These are phyloP conservation scores for Botrytis sinoallii DNA, from an alignment of 2,329 filamentous ascomycete species.

Conservation along the genomic window DNA sequence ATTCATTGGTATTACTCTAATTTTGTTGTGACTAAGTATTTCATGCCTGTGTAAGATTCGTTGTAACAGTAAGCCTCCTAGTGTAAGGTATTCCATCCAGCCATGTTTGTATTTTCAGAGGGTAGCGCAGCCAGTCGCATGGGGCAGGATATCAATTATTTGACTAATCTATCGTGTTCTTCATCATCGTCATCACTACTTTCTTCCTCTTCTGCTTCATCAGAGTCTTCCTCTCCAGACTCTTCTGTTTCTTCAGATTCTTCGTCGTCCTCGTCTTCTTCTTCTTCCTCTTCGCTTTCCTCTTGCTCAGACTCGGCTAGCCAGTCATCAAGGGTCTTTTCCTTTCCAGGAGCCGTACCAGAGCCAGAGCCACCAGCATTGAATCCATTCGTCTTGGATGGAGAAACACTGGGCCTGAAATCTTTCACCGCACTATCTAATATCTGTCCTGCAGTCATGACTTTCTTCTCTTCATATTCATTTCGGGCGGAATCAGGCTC, in stretches of 20 bases:
- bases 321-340: constrained; percentile 92
- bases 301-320: constrained; percentile 59
- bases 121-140: constrained; percentile 6
- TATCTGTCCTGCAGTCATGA: constrained; percentile 58
- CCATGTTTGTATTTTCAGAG: constrained; percentile 12
- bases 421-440: constrained; percentile 56
- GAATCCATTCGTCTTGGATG: constrained; percentile 49
- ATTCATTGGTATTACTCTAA: constrained; percentile 3
- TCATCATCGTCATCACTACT: constrained; percentile 32
- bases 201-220: constrained; percentile 33
- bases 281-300: constrained; percentile 48
- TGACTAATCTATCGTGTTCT: constrained; percentile 37
- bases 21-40: constrained; percentile 29
- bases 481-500: constrained; percentile 50
- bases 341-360: constrained; percentile 37
- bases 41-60: constrained; percentile 16
- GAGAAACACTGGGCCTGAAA: constrained; percentile 36
- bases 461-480: constrained; percentile 41
- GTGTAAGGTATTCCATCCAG: constrained; percentile 16
- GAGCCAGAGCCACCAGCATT: constrained; percentile 26
- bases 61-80: constrained; percentile 22
- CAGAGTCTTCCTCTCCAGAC: constrained; percentile 15
- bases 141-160: constrained; percentile 25
- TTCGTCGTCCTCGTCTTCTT: constrained; percentile 49
- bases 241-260: constrained; percentile 32